Evolutionary conservation across 176 grass and related monocot species (phyloP), one percentile per base, ranked within the genome.

Genomic region (Hyparrhenia diplandra): DNA sequence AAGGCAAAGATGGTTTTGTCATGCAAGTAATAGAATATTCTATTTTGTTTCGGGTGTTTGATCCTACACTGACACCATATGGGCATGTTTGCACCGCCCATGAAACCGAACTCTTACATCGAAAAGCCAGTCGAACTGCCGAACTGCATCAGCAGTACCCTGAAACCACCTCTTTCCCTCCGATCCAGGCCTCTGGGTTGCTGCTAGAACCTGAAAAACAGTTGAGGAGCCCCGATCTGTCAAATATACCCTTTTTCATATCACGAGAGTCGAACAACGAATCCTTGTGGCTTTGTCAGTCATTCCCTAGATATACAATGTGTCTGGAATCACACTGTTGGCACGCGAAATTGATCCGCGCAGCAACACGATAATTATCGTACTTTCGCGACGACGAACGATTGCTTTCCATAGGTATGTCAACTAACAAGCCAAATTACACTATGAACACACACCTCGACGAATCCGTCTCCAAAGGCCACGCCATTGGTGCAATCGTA

Each of bases 71-170:
- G 73, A 13, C 46, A 72, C 57, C 1, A 21, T 32, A 43, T 43
- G 32, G 21, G 12, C 36, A 81, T 35, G 42, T 75, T 13, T 17
- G 37, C 35, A 61, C 20, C 16, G 28, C 34, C 40, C 31, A 73
- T 39, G 29, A 5, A 30, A 58, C 55, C 0, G 55, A 58, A 58
- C n/a, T 58, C 55, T 58, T 86, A 98, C 96, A 81, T 98, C 90
- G 23, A 98, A 91, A 82, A 98, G 95, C 92, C 92, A 94, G 78
- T 73, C 90, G 47, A 98, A 98, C 31, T 94, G 92, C 20, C 95
- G 86, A 84, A 98, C 92, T 4, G 92, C 95, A 60, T 94, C 95
- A 34, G 92, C 88, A 4, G 90, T 98, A 75, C 92, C 92, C 69
- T 91, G 90, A 88, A 98, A 98, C 95, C 95, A 98, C 81, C 57